Conservation (phyloP, 2,329 filamentous ascomycete species). For the Fusarium sororula region DNA sequence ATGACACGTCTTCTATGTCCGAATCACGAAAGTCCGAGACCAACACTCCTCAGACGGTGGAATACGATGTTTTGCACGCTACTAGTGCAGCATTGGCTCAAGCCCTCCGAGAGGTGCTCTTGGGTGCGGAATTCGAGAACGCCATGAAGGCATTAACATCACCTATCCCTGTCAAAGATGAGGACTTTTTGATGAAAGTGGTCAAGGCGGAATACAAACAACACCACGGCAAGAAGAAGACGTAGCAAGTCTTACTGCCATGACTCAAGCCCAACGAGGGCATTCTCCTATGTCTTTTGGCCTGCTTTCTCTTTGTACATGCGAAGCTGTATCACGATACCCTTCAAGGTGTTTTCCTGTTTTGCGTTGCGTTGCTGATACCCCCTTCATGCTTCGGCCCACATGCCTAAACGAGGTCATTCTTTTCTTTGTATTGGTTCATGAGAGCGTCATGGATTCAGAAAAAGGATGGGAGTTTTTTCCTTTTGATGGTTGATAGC, state of each 20-base stretch:
- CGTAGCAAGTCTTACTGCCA: constrained; percentile 46
- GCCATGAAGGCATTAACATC: constrained; percentile 97
- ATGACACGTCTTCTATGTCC: constrained; percentile 15
- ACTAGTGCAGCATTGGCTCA: constrained; percentile 90
- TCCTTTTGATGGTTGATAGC: constrained; percentile 27
- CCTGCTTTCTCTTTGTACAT: constrained; percentile 33
- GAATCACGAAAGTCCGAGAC: constrained; percentile 30
- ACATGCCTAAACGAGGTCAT: constrained; percentile 38
- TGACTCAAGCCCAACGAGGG: constrained; percentile 28
- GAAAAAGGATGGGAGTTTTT: constrained; percentile 37
- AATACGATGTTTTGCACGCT: constrained; percentile 89
- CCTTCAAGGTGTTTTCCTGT: constrained; percentile 28
- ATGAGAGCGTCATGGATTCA: constrained; percentile 29
- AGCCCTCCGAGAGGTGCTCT: constrained; percentile 84
- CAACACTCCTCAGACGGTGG: constrained; percentile 47
- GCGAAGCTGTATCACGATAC: constrained; percentile 38
- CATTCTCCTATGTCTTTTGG: constrained; percentile 35
- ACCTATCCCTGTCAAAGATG: constrained; percentile 93
- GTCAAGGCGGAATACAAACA: constrained; percentile 86
- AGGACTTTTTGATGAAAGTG: constrained; percentile 92
- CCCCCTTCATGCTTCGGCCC: constrained; percentile 37
- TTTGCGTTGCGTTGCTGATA: constrained; percentile 37
- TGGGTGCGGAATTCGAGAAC: constrained; percentile 96
- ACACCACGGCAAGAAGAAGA: constrained; percentile 59
- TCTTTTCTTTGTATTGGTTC: constrained; percentile 34